These are phyloP conservation scores for Fusarium odoratissimum DNA, from an alignment of 2,329 filamentous ascomycete species.

Conservation along the genomic window DNA sequence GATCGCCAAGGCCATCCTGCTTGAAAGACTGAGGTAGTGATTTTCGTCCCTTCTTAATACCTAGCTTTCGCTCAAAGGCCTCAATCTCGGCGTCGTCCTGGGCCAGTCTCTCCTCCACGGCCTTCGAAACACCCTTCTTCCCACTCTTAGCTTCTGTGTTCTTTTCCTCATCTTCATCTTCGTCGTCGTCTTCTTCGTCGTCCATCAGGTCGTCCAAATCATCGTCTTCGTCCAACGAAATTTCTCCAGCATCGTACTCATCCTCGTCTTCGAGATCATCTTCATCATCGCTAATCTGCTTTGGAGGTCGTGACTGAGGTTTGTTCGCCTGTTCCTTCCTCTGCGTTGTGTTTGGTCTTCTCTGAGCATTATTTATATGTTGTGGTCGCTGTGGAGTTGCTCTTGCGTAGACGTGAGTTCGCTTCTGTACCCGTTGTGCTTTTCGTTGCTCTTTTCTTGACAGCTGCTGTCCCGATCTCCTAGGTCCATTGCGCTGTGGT, in stretches of 20 bases:
- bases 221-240: constrained; percentile 41
- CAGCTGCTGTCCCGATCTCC: constrained; percentile 31
- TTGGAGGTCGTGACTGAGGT: constrained; percentile 4
- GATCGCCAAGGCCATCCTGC: constrained; percentile 84
- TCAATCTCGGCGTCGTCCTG: constrained; percentile 91
- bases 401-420: constrained; percentile 53
- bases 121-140: constrained; percentile 28
- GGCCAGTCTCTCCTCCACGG: constrained; percentile 67
- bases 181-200: constrained; percentile 36
- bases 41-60: constrained; percentile 81
- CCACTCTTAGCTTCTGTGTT: constrained; percentile 48
- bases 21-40: constrained; percentile 77
- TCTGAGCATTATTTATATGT: constrained; percentile 3
- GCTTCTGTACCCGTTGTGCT: constrained; percentile 72
- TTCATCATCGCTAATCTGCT: constrained; percentile 31
- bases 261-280: constrained; percentile 17
- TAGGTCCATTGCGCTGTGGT: constrained; percentile 17
- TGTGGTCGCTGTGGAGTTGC: constrained; percentile 22
- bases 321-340: constrained; percentile 2
- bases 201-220: constrained; percentile 41
- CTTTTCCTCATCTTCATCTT: constrained; percentile 37
- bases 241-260: constrained; percentile 10
- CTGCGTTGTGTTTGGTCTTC: constrained; percentile 4
- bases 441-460: constrained; percentile 75
- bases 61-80: constrained; percentile 86